Percentiles rank a stretch among this genome's conserved stretches.
These are phyloP conservation scores for Raphanus hybrid DNA, from an alignment of 441 rosid species.

Conservation along the genomic window DNA sequence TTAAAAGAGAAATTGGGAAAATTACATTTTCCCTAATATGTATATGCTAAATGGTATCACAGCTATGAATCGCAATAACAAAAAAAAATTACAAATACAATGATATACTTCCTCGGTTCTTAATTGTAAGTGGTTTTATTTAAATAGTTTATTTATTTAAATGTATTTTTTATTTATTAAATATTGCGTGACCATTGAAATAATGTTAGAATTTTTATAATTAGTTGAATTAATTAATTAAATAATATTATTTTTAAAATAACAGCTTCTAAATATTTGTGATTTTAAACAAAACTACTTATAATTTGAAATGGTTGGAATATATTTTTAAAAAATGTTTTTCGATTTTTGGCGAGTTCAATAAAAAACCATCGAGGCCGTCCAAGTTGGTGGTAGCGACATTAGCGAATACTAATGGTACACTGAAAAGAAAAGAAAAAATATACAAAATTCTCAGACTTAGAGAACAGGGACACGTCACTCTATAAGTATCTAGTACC, in stretches of 20 bases:
- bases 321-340: not conserved
- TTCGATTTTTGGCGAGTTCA: constrained; percentile 23
- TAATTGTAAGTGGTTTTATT: too few relatives aligned
- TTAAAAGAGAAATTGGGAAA: not conserved
- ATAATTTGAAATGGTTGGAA: not conserved
- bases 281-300: too few relatives aligned
- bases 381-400: constrained; percentile 42
- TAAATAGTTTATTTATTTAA: too few relatives aligned
- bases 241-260: too few relatives aligned
- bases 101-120: not conserved
- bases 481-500: constrained; percentile 28
- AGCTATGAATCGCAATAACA: not conserved
- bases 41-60: constrained; percentile 29
- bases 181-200: too few relatives aligned
- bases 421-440: not conserved
- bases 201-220: too few relatives aligned
- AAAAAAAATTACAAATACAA: constrained; percentile 11
- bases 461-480: constrained; percentile 16
- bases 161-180: too few relatives aligned
- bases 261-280: too few relatives aligned
- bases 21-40: constrained; percentile 2
- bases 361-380: constrained; percentile 37
- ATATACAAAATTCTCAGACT: not conserved
- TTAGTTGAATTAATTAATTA: too few relatives aligned
- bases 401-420: constrained; percentile 30